Evolutionary conservation across 179 eudicot species (phyloP).

Genomic region (Spergularia azorica): DNA sequence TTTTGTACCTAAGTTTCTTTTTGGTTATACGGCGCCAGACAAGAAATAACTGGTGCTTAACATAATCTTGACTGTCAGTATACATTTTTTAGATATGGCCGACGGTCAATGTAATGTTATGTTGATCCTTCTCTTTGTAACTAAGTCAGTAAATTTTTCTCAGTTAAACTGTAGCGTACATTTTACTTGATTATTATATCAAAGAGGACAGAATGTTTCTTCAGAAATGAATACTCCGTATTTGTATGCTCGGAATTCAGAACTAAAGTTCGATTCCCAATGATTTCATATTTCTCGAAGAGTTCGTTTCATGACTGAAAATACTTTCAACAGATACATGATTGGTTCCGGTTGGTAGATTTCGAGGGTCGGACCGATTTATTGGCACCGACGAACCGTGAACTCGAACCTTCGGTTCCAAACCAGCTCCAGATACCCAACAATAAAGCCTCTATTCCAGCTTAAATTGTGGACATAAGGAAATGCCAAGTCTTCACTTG

Average conservation of each 20-base stretch:
- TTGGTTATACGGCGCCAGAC: neutral
- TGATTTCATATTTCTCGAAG: neutral
- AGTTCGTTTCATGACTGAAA: too few relatives aligned
- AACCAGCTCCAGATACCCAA: too few relatives aligned
- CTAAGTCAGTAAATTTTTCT: constrained; percentile 1
- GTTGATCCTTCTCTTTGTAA: neutral
- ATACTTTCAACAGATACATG: too few relatives aligned
- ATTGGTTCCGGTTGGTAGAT: too few relatives aligned
- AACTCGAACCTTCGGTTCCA: too few relatives aligned
- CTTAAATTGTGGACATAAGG: neutral
- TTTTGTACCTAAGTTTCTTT: neutral
- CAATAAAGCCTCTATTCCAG: too few relatives aligned
- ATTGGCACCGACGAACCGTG: too few relatives aligned
- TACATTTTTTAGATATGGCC: neutral
- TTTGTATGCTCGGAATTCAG: neutral
- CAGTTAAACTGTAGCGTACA: neutral
- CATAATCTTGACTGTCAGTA: neutral
- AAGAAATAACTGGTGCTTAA: constrained; percentile 3
- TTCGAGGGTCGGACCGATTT: too few relatives aligned
- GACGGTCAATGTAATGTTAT: neutral
- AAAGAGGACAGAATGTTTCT: too few relatives aligned
- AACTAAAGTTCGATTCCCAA: neutral
- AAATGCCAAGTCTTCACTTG: neutral
- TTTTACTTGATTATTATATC: neutral
- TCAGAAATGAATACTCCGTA: too few relatives aligned